phyloP scores from a whole-genome alignment of 2,329 filamentous ascomycete species.

The Stagonosporopsis cucurbitacearum region DNA sequence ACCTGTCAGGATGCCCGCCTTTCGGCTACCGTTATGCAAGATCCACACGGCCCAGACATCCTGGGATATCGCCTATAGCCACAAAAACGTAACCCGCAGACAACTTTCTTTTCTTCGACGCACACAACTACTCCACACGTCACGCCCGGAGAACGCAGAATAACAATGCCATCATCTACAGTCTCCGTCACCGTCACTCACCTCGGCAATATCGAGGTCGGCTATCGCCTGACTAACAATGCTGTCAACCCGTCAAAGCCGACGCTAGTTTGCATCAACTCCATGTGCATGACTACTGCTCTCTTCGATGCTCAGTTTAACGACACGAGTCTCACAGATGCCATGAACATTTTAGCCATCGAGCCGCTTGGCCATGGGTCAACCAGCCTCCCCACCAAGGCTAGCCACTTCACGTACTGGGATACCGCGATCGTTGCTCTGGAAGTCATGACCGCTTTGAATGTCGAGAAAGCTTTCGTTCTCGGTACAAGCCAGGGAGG shows the following conservation, averaged over 20 bases:
- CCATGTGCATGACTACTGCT: slow-evolving; percentile 23
- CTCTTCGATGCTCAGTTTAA: slow-evolving; percentile 44
- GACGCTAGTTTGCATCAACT: slow-evolving; percentile 20
- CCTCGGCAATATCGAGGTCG: slow-evolving; percentile 17
- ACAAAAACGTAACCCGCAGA: neutral
- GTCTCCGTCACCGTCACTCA: slow-evolving; percentile 16
- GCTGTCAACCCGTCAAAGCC: slow-evolving; percentile 13
- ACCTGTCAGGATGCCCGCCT: slow-evolving; percentile 7
- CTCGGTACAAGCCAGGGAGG: slow-evolving; percentile 15
- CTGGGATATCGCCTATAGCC: slow-evolving; percentile 8
- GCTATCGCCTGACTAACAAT: slow-evolving; percentile 20
- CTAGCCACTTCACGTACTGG: slow-evolving; percentile 19
- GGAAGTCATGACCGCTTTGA: slow-evolving; percentile 14
- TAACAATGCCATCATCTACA: slow-evolving; percentile 13
- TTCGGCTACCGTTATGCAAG: slow-evolving; percentile 14
- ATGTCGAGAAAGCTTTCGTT: slow-evolving; percentile 7
- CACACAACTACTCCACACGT: neutral
- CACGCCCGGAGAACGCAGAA: neutral
- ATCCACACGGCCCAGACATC: slow-evolving; percentile 10
- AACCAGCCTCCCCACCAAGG: slow-evolving; percentile 38
- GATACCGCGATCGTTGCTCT: slow-evolving; percentile 12
- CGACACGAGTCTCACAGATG: slow-evolving; percentile 40
- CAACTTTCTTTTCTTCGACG: neutral
- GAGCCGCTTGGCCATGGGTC: slow-evolving; percentile 60
- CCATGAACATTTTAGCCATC: slow-evolving; percentile 59